Evolutionary conservation across 2,329 filamentous ascomycete species (phyloP).

Genomic region (Neofusicoccum ribis): DNA sequence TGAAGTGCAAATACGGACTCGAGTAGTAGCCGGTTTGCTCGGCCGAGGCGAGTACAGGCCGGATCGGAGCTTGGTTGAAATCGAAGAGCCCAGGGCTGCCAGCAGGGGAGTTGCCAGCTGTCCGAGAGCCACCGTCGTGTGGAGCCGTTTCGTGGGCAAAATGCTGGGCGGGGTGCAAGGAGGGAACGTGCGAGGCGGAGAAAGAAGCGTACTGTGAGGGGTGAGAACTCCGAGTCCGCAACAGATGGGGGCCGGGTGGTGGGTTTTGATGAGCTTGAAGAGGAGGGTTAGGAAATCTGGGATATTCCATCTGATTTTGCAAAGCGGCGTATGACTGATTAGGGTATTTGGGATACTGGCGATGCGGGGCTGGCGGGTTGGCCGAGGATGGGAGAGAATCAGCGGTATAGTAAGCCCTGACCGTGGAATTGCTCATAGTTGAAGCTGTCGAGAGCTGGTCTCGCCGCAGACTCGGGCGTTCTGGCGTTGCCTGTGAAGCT

Average conservation of each 20-base stretch:
- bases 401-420: conserved; percentile 36
- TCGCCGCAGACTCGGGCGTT: conserved; percentile 42
- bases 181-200: conserved; percentile 31
- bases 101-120: conserved; percentile 48
- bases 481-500: conserved; percentile 19
- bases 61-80: conserved; percentile 30
- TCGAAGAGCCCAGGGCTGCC: conserved; percentile 51
- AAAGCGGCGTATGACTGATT: conserved; percentile 53
- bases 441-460: conserved; percentile 43
- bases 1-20: conserved; percentile 52
- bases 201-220: conserved; percentile 41
- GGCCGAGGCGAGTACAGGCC: conserved; percentile 30
- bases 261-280: conserved; percentile 21
- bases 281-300: conserved; percentile 21
- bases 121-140: conserved; percentile 41
- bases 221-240: conserved; percentile 45
- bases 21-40: conserved; percentile 46
- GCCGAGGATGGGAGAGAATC: conserved; percentile 22
- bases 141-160: conserved; percentile 33
- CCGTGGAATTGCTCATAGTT: conserved; percentile 43
- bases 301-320: conserved; percentile 45
- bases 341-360: conserved; percentile 42
- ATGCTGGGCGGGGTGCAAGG: conserved; percentile 42
- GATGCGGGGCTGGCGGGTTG: not conserved
- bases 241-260: conserved; percentile 37